A percentile compares a stretch with the other conserved stretches of the same genome.
Conservation (phyloP, 164 flowering plant genomes). For the Chimonanthus praecox region DNA sequence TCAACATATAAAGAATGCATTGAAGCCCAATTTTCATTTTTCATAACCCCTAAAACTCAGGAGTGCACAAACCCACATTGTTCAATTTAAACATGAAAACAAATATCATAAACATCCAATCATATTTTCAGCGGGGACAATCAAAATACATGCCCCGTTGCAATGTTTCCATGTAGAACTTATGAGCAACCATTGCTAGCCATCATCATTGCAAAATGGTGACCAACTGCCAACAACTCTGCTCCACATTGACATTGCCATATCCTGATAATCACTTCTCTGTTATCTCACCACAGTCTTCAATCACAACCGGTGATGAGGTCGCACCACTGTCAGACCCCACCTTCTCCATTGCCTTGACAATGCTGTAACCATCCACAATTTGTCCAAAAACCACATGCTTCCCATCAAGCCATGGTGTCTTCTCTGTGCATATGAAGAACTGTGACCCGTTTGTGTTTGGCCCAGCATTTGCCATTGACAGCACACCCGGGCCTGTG, state of each 20-base stretch:
- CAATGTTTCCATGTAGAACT: too few relatives aligned
- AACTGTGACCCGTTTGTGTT: constrained; percentile 83
- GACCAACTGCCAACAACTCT: too few relatives aligned
- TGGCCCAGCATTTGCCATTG: constrained; percentile 82
- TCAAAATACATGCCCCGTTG: too few relatives aligned
- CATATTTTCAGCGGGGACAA: too few relatives aligned
- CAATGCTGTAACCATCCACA: constrained; percentile 55
- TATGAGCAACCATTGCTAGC: background rate
- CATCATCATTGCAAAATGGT: background rate
- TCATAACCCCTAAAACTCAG: too few relatives aligned
- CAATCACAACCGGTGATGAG: constrained; percentile 38
- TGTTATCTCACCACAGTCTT: constrained; percentile 56
- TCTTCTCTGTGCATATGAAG: constrained; percentile 61
- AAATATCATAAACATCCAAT: too few relatives aligned
- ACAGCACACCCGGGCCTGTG: constrained; percentile 55
- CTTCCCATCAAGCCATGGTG: constrained; percentile 78
- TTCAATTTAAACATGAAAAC: too few relatives aligned
- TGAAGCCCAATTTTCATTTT: too few relatives aligned
- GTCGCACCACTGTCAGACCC: constrained; percentile 40
- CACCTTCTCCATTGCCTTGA: constrained; percentile 55
- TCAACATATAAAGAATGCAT: too few relatives aligned
- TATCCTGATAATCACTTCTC: constrained; percentile 21
- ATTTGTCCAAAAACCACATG: constrained; percentile 81
- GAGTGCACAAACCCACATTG: too few relatives aligned
- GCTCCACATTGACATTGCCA: too few relatives aligned